phyloP scores from a whole-genome alignment of 192 early-diverging fungal species.

The Backusella sp. region DNA sequence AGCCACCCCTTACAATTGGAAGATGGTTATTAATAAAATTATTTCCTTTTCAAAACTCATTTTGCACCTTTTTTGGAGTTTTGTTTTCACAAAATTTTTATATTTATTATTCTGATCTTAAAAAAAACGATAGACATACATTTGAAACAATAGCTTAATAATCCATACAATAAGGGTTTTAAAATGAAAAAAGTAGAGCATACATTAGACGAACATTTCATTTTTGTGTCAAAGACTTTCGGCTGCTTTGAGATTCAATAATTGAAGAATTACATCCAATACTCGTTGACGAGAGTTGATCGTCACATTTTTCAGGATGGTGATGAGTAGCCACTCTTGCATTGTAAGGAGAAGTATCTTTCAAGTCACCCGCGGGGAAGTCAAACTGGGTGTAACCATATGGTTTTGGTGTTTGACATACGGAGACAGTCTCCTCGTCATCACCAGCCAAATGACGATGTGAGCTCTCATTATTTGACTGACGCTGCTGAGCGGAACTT shows the following conservation, averaged over 20 bases:
- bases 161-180: background rate
- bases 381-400: constrained; percentile 4
- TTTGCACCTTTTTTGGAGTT: background rate
- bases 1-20: background rate
- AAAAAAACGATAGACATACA: constrained; percentile 6
- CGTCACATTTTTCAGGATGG: constrained; percentile 5
- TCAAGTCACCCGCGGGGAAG: background rate
- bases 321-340: background rate
- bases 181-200: background rate
- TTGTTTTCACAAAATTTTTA: background rate
- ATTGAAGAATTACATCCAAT: background rate
- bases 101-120: background rate
- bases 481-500: background rate
- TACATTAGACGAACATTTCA: background rate
- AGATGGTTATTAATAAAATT: background rate
- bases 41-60: constrained; percentile 9
- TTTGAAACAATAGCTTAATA: background rate
- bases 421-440: background rate
- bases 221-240: constrained; percentile 4
- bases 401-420: background rate
- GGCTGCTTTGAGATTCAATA: constrained; percentile 11
- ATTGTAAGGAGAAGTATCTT: background rate
- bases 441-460: background rate
- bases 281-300: background rate
- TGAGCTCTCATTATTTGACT: background rate